phyloP scores from a whole-genome alignment of 495 filamentous ascomycete genomes.

The Penicillium lividum region DNA sequence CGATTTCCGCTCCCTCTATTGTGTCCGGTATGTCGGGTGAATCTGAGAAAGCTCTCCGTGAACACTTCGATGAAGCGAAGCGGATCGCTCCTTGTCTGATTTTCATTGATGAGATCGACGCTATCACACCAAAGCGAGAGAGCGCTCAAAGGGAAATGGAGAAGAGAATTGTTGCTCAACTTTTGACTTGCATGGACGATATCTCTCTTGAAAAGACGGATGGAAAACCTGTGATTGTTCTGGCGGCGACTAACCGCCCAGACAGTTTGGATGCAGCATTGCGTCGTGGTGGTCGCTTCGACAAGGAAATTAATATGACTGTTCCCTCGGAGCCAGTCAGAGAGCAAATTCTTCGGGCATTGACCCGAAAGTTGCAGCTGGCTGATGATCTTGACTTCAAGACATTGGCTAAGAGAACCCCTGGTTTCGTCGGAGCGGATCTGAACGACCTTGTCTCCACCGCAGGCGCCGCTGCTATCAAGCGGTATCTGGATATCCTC shows the following conservation, averaged over 20 bases:
- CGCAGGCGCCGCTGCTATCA: conserved; percentile 66
- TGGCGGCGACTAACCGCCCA: conserved; percentile 91
- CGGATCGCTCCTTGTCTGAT: conserved; percentile 86
- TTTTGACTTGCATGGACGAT: conserved; percentile 86
- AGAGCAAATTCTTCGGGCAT: conserved; percentile 78
- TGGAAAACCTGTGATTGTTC: conserved; percentile 87
- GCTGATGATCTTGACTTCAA: conserved; percentile 74
- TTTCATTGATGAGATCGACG: conserved; percentile 96
- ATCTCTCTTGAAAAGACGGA: conserved; percentile 78
- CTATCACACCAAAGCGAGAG: conserved; percentile 91
- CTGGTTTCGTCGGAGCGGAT: conserved; percentile 96
- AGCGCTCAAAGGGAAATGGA: conserved; percentile 97
- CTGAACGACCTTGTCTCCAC: conserved; percentile 78
- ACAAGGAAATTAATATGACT: conserved; percentile 93
- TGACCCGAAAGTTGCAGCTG: conserved; percentile 69
- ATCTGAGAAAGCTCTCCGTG: conserved; percentile 90
- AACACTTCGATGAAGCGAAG: conserved; percentile 87
- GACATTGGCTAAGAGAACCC: conserved; percentile 81
- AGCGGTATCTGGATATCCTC: conserved; percentile 55
- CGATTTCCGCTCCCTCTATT: conserved; percentile 84
- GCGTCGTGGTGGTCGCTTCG: conserved; percentile 82
- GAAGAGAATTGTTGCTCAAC: conserved; percentile 90
- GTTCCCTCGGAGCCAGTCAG: conserved; percentile 84
- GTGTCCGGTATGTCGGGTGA: conserved; percentile 96
- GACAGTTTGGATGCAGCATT: conserved; percentile 88